Percentiles rank a stretch among this genome's conserved stretches.
These are phyloP conservation scores for Penicillium crystallinum DNA, from an alignment of 495 filamentous ascomycete genomes.

Conservation along the genomic window DNA sequence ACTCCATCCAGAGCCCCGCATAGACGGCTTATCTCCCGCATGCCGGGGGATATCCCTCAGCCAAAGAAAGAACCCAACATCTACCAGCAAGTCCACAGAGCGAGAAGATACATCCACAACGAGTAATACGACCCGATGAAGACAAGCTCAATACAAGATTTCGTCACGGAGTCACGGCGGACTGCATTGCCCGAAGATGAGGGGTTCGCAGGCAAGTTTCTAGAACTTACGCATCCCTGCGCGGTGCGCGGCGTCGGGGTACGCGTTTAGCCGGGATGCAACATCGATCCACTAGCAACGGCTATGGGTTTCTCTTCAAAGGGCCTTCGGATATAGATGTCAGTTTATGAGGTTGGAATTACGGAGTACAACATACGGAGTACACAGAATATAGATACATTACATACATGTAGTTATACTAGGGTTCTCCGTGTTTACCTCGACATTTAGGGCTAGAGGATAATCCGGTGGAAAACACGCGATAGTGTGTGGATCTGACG, in stretches of 20 bases:
- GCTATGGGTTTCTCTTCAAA: not conserved
- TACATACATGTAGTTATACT: no score
- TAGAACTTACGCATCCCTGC: constrained; percentile 9
- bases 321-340: no score
- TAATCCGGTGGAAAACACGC: no score
- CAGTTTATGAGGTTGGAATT: no score
- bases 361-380: no score
- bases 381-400: no score
- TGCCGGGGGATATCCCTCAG: constrained; percentile 1
- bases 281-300: not conserved
- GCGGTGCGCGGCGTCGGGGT: not conserved
- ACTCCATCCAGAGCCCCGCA: not conserved
- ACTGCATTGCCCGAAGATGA: not conserved
- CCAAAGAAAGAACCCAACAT: not conserved
- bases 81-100: not conserved
- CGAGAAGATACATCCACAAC: not conserved
- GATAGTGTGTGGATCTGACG: no score
- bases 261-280: constrained; percentile 10
- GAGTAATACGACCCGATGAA: constrained; percentile 6
- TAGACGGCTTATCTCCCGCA: not conserved
- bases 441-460: no score
- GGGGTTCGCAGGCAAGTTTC: constrained; percentile 10
- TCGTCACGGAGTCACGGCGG: no score
- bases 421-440: no score
- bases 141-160: not conserved